phyloP scores from a whole-genome alignment of 2,329 filamentous ascomycete species.

The Trichoderma sp. region DNA sequence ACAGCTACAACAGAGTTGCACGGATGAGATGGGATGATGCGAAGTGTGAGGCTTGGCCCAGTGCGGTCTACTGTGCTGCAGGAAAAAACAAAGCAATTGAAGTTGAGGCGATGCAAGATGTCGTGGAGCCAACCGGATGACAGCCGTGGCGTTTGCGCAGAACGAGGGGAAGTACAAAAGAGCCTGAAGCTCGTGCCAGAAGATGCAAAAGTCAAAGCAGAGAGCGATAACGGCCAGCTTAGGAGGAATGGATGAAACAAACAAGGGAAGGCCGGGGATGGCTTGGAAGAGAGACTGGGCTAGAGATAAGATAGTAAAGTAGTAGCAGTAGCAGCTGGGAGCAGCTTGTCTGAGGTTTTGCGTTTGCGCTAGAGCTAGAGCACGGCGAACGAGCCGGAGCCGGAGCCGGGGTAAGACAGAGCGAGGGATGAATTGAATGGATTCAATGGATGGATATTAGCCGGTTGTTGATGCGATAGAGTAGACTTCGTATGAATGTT shows the following conservation, averaged over 20 bases:
- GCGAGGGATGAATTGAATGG: neutral
- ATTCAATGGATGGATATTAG: neutral
- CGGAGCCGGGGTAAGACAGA: neutral
- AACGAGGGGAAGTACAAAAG: neutral
- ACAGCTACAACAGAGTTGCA: neutral
- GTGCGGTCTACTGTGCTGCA: constrained; percentile 1
- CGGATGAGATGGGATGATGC: neutral
- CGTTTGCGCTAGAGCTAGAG: neutral
- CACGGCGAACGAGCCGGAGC: constrained; percentile 5
- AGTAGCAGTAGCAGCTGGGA: neutral
- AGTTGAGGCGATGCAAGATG: neutral
- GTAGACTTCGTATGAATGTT: neutral
- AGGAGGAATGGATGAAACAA: neutral
- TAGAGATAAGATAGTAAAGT: neutral
- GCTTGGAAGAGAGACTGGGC: neutral
- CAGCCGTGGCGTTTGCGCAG: neutral
- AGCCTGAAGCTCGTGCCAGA: neutral
- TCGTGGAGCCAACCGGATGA: neutral
- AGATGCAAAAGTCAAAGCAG: neutral
- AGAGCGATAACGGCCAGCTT: neutral
- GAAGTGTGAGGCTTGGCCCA: neutral
- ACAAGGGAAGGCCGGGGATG: neutral
- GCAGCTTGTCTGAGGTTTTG: neutral
- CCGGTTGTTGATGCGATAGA: neutral
- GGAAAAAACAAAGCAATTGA: neutral